A percentile compares a stretch with the other conserved stretches of the same genome.
These are phyloP conservation scores for Capsella rubella DNA, from an alignment of 441 rosid genomes.

Conservation along the genomic window DNA sequence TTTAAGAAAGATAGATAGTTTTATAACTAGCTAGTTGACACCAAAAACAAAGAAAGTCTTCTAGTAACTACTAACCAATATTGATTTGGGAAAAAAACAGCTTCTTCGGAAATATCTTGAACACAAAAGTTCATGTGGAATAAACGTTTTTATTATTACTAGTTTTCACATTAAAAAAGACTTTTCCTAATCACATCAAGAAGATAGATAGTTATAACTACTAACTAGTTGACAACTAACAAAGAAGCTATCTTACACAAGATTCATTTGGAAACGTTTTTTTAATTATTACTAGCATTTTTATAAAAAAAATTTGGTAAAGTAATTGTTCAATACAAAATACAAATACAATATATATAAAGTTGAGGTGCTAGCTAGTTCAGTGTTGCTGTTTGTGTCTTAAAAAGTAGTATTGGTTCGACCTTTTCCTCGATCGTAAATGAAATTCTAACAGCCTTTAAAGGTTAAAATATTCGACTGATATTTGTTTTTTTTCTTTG, in stretches of 20 bases:
- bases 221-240: too few species aligned
- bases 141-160: too few species aligned
- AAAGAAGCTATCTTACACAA: neutral
- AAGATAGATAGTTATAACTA: too few species aligned
- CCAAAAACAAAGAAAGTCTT: conserved; percentile 1
- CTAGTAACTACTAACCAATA: conserved; percentile 33
- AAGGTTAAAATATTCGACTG: neutral
- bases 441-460: neutral
- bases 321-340: neutral
- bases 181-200: too few species aligned
- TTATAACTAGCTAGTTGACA: conserved; percentile 41
- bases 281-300: too few species aligned
- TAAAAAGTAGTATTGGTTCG: neutral
- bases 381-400: neutral
- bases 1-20: conserved; percentile 19
- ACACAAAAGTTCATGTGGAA: too few species aligned
- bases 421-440: neutral
- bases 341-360: neutral
- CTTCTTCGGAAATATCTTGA: conserved; percentile 6
- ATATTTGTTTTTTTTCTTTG: neutral
- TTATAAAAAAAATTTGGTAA: neutral
- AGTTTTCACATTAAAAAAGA: too few species aligned
- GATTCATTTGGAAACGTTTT: neutral
- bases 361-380: neutral
- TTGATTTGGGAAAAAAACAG: conserved; percentile 1